Conservation (phyloP, 139 green algal genomes). For the Ettlia oleoabundans region DNA sequence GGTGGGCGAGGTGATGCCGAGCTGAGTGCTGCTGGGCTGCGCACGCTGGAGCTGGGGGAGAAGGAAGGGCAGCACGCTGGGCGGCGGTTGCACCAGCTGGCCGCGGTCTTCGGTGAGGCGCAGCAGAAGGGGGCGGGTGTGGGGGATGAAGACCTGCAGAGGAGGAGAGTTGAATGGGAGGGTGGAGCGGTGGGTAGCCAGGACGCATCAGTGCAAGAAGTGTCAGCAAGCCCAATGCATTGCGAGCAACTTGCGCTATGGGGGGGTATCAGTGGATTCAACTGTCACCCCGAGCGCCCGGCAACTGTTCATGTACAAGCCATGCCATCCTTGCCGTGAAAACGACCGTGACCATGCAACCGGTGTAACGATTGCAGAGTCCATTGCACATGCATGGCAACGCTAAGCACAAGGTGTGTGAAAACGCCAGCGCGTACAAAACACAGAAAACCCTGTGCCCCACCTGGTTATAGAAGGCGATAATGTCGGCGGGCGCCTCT, state of each 20-base stretch:
- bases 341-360: too few relatives aligned
- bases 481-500: slow-evolving; percentile 74
- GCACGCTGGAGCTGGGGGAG: neutral
- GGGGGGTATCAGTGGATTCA: too few relatives aligned
- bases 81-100: slow-evolving; percentile 17
- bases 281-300: too few relatives aligned
- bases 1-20: neutral
- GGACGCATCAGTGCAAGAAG: neutral
- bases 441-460: too few relatives aligned
- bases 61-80: slow-evolving; percentile 20
- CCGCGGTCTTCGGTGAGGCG: neutral
- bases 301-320: too few relatives aligned
- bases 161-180: neutral
- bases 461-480: slow-evolving; percentile 91
- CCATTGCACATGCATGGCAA: too few relatives aligned
- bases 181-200: neutral
- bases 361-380: too few relatives aligned
- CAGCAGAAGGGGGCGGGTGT: slow-evolving; percentile 18
- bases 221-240: neutral
- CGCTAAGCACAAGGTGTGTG: too few relatives aligned
- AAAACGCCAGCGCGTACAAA: too few relatives aligned
- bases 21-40: neutral
- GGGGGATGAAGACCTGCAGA: slow-evolving; percentile 62
- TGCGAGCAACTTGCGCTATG: too few relatives aligned
- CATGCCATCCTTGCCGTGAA: too few relatives aligned